These are phyloP conservation scores for Paxillus ammoniavirescens DNA, from an alignment of 768 basidiomycete species.

Conservation along the genomic window DNA sequence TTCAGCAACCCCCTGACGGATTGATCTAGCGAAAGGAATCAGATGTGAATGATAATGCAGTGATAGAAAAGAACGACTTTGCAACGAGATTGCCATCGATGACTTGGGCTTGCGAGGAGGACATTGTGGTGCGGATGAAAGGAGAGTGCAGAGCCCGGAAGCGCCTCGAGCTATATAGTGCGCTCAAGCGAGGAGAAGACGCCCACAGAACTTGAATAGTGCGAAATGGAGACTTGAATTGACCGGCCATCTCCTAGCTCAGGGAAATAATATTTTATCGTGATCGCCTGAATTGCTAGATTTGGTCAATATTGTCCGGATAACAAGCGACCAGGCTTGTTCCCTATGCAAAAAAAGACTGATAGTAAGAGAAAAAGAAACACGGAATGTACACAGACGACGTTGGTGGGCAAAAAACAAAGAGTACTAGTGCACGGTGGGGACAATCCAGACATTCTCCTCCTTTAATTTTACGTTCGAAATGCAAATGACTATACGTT, in stretches of 20 bases:
- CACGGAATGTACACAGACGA: neutral
- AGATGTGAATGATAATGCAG: constrained; percentile 6
- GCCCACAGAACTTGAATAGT: neutral
- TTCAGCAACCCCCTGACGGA: constrained; percentile 73
- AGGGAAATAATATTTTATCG: neutral
- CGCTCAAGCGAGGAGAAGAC: constrained; percentile 1
- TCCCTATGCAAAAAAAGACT: neutral
- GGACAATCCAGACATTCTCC: neutral
- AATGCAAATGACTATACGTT: too few species aligned
- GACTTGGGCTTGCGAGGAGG: constrained; percentile 47
- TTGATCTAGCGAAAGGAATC: constrained; percentile 51
- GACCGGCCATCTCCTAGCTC: neutral
- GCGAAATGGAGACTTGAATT: constrained; percentile 5
- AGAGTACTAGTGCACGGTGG: neutral
- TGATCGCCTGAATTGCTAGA: constrained; percentile 1
- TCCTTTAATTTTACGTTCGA: too few species aligned
- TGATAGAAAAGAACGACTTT: constrained; percentile 51
- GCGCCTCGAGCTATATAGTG: constrained; percentile 6
- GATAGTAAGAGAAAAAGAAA: neutral
- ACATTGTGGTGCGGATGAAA: constrained; percentile 32
- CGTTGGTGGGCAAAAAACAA: constrained; percentile 1
- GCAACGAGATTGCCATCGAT: constrained; percentile 87
- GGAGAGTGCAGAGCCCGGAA: neutral
- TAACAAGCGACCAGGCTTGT: neutral
- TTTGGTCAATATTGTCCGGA: constrained; percentile 1